A percentile compares a stretch with the other conserved stretches of the same genome.
These are phyloP conservation scores for Xerocomellus amylosporus DNA, from an alignment of 768 basidiomycete species.

Conservation along the genomic window DNA sequence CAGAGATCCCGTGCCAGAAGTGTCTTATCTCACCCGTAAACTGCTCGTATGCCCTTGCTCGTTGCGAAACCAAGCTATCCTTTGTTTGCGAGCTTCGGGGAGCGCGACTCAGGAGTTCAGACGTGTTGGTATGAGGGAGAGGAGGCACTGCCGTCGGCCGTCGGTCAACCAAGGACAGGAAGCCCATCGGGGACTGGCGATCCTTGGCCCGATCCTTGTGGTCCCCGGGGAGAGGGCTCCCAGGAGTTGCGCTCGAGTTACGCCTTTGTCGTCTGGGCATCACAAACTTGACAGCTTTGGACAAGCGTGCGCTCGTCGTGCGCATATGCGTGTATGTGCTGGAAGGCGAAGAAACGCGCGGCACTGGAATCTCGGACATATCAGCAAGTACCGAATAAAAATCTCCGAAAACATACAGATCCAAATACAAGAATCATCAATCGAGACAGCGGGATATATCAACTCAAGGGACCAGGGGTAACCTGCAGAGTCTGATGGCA, in stretches of 20 bases:
- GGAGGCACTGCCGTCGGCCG: conserved; percentile 2
- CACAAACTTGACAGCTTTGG: conserved; percentile 26
- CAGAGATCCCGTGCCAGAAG: background rate
- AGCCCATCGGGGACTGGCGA: conserved; percentile 5
- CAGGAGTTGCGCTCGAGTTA: conserved; percentile 7
- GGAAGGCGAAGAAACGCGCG: conserved; percentile 13
- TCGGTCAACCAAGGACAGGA: conserved; percentile 18
- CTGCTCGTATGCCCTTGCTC: conserved; percentile 29
- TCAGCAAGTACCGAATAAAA: conserved; percentile 12
- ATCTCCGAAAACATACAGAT: too few species aligned
- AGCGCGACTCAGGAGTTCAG: conserved; percentile 11
- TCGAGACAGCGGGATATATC: too few species aligned
- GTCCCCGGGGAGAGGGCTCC: conserved; percentile 1
- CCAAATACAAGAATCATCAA: too few species aligned
- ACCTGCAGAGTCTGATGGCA: too few species aligned
- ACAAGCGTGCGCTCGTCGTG: conserved; percentile 18
- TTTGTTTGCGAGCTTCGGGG: conserved; percentile 8
- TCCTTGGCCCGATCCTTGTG: conserved; percentile 11
- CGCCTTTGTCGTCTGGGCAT: conserved; percentile 20
- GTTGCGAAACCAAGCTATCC: conserved; percentile 31
- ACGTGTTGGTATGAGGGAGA: background rate
- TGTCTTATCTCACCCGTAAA: conserved; percentile 12
- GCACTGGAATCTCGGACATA: conserved; percentile 19
- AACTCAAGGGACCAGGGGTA: too few species aligned
- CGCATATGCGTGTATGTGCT: conserved; percentile 13